Conservation (phyloP, 345 rosid species). For the Lumnitzera littorea region DNA sequence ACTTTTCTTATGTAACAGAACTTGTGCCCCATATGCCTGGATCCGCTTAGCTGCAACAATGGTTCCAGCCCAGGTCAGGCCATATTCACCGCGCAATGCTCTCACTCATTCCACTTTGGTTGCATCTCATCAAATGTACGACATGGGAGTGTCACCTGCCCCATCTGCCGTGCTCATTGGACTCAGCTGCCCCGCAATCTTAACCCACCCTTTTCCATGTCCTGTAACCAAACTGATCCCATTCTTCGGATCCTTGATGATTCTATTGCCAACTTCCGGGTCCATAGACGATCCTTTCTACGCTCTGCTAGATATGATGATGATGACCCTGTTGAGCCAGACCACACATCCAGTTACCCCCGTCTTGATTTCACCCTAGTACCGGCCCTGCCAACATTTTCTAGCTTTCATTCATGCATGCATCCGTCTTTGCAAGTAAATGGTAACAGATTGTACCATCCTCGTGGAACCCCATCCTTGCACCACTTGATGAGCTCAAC, state of each 20-base stretch:
- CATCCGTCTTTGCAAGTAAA: conserved; percentile 22
- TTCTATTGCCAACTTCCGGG: conserved; percentile 67
- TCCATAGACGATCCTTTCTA: conserved; percentile 65
- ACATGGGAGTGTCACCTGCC: conserved; percentile 84
- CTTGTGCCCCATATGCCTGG: conserved; percentile 78
- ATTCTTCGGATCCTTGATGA: conserved; percentile 64
- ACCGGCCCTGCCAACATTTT: conserved; percentile 35
- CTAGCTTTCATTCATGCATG: conserved; percentile 14
- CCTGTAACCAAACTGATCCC: conserved; percentile 52
- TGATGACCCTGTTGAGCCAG: conserved; percentile 68
- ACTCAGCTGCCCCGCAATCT: conserved; percentile 79
- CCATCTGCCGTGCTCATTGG: conserved; percentile 89
- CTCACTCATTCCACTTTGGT: conserved; percentile 70
- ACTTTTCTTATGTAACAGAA: conserved; percentile 30
- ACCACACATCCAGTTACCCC: conserved; percentile 33
- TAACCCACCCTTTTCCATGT: conserved; percentile 37
- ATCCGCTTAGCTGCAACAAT: conserved; percentile 51
- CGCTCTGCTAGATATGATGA: conserved; percentile 79
- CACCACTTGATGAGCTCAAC: conserved; percentile 25
- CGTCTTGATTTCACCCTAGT: conserved; percentile 47
- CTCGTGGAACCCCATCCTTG: conserved; percentile 11
- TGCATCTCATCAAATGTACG: conserved; percentile 88
- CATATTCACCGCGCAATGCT: conserved; percentile 84
- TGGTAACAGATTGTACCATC: conserved; percentile 17
- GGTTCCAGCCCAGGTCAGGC: conserved; percentile 59